A percentile compares a stretch with the other conserved stretches of the same genome.
phyloP scores from a whole-genome alignment of 257 asterid species.

The Schizonepeta tenuifolia region DNA sequence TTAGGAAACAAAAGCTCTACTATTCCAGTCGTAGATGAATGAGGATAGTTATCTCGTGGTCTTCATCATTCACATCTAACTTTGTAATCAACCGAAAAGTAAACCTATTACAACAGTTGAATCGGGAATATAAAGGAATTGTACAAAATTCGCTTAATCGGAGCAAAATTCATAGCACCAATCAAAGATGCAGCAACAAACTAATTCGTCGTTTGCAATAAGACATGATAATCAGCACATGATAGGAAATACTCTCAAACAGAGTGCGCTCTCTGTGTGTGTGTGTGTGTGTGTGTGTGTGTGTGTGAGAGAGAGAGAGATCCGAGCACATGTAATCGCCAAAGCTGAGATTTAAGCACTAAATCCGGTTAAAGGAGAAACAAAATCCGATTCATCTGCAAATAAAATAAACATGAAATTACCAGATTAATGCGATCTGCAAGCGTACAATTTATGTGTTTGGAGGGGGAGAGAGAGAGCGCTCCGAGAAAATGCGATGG shows the following conservation, averaged over 20 bases:
- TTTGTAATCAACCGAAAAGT: not conserved
- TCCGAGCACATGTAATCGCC: not conserved
- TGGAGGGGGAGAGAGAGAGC: not conserved
- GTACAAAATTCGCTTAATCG: not conserved
- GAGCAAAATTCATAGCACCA: not conserved
- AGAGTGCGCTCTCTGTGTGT: not conserved
- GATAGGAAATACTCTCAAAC: not conserved
- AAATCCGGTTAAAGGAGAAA: not conserved
- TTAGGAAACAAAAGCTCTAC: not conserved
- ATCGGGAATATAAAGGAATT: not conserved
- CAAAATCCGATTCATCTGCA: not conserved
- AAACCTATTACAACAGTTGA: not conserved
- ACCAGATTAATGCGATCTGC: conserved; percentile 16
- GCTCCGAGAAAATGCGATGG: conserved; percentile 2
- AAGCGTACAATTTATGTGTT: not conserved
- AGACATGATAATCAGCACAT: not conserved
- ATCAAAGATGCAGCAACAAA: not conserved
- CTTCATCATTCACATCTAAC: not conserved
- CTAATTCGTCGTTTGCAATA: not conserved
- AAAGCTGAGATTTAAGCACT: not conserved
- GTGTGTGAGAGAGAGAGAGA: not conserved
- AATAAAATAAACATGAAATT: not conserved
- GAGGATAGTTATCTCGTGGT: not conserved
- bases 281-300: not conserved
- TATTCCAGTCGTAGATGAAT: not conserved